Base-by-base conservation (phyloP, 2,329 filamentous ascomycete species). In the Mycocentrospora acerina region DNA sequence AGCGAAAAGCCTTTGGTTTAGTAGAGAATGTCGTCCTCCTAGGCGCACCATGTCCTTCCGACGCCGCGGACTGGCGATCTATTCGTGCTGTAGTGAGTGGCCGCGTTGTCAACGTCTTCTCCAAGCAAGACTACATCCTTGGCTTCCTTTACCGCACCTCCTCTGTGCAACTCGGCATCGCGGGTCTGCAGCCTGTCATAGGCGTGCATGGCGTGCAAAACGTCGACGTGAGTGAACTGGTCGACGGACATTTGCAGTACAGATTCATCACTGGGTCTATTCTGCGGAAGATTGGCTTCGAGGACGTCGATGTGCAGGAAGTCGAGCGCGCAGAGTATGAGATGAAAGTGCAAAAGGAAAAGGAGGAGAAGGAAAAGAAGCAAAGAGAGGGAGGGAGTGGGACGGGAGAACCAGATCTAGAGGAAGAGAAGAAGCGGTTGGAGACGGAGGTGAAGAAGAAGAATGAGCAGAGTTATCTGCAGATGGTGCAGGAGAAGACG, bases 71-170 rank as follows among this genome's bases (percentile, higher is more conserved):
- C 51, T 96, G 90, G 90, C 78, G 83, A 29, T 74, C 80, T 25
- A 81, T 95, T 51, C 81, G 88, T 19, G 81, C 80, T 29, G 88
- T 91, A 1, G 89, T 95, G 1, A 81, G 84, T 2, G 90, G 90
- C 2, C 80, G 86, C 40, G 76, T 95, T 7, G 85, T 95, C 54
- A 96, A 96, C 54, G 88, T 91, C 7, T 95, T 85, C 68, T 91
- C 88, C 2, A 82, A 85, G 35, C 90, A 93, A 44, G 90, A 96
- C 66, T 87, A 88, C 57, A 82, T 96, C 22, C 80, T 96, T 1
- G 90, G 82, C 1, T 91, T 95, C 61, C 73, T 95, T 13, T 95
- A 96, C 64, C 82, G 90, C 29, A 85, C 88, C 2, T 89, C 86
- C 27, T 90, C 84, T 42, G 79, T 95, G 18, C 85, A 93, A 48